A percentile compares a stretch with the other conserved stretches of the same genome.
phyloP scores from a whole-genome alignment of 495 filamentous ascomycete species.

The Penicillium roqueforti region DNA sequence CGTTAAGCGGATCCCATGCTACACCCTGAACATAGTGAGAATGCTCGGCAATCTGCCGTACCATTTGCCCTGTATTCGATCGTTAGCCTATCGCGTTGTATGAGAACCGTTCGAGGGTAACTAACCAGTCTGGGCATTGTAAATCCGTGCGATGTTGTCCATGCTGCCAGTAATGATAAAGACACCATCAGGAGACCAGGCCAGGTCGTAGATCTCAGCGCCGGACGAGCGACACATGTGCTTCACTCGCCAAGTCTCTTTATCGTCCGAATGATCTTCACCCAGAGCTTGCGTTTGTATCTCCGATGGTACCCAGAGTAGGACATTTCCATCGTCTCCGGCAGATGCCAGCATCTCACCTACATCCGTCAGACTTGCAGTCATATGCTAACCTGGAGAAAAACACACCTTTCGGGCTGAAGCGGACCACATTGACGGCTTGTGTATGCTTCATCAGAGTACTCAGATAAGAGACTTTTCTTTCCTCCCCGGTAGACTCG shows the following conservation, averaged over 20 bases:
- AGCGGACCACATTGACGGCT: slow-evolving; percentile 96
- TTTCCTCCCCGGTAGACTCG: slow-evolving; percentile 77
- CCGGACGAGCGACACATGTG: slow-evolving; percentile 94
- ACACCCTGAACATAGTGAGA: slow-evolving; percentile 99
- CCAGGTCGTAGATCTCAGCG: slow-evolving; percentile 94
- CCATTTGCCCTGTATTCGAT: slow-evolving; percentile 64
- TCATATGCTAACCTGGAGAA: not conserved
- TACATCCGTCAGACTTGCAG: slow-evolving; percentile 37
- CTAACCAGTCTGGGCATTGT: slow-evolving; percentile 88
- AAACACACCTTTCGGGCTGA: slow-evolving; percentile 76
- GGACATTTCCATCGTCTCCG: slow-evolving; percentile 93
- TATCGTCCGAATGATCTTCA: slow-evolving; percentile 83
- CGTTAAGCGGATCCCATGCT: slow-evolving; percentile 96
- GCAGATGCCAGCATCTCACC: slow-evolving; percentile 92
- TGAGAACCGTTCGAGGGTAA: not conserved
- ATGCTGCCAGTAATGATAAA: slow-evolving; percentile 99
- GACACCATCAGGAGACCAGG: slow-evolving; percentile 93
- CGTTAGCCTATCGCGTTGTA: slow-evolving; percentile 1
- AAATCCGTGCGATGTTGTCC: slow-evolving; percentile 97
- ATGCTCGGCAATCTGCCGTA: slow-evolving; percentile 97
- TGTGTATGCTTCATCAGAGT: slow-evolving; percentile 92
- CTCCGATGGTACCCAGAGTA: slow-evolving; percentile 92
- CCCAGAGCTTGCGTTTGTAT: slow-evolving; percentile 63
- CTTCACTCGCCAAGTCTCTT: slow-evolving; percentile 94
- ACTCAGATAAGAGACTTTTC: slow-evolving; percentile 84